Evolutionary conservation across 2,329 filamentous ascomycete species (phyloP).

Genomic region (Pseudogymnoascus verrucosus): DNA sequence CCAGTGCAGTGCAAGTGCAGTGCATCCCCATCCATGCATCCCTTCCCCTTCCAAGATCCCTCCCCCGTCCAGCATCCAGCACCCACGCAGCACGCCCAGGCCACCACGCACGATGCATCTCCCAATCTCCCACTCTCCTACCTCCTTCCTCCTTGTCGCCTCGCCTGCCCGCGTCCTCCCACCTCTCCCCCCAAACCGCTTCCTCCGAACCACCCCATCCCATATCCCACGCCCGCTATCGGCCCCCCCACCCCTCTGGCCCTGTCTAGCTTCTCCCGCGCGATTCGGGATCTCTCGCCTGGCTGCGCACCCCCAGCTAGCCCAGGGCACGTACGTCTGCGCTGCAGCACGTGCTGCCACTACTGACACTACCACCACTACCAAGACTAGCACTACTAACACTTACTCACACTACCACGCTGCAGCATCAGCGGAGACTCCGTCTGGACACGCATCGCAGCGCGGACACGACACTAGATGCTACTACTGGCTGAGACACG

Average conservation of each 20-base stretch:
- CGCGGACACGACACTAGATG: neutral
- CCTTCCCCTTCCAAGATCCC: neutral
- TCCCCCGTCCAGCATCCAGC: neutral
- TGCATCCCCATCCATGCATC: neutral
- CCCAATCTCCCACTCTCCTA: neutral
- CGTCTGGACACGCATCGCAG: neutral
- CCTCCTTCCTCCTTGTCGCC: neutral
- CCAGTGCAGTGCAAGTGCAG: neutral
- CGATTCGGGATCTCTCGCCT: conserved; percentile 1
- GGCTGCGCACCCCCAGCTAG: neutral
- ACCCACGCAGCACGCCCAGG: neutral
- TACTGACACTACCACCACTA: no score
- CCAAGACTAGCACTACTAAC: no score
- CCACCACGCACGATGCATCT: neutral
- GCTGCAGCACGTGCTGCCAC: neutral
- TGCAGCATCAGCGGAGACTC: neutral
- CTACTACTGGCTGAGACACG: neutral
- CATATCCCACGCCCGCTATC: neutral
- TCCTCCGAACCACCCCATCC: neutral
- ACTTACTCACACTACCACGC: neutral
- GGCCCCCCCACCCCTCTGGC: neutral
- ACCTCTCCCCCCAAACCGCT: neutral
- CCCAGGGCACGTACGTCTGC: neutral
- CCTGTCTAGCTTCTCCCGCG: neutral
- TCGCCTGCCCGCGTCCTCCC: neutral